Evolutionary conservation across 495 filamentous ascomycete genomes (phyloP).

Genomic region (Darksidea phi): DNA sequence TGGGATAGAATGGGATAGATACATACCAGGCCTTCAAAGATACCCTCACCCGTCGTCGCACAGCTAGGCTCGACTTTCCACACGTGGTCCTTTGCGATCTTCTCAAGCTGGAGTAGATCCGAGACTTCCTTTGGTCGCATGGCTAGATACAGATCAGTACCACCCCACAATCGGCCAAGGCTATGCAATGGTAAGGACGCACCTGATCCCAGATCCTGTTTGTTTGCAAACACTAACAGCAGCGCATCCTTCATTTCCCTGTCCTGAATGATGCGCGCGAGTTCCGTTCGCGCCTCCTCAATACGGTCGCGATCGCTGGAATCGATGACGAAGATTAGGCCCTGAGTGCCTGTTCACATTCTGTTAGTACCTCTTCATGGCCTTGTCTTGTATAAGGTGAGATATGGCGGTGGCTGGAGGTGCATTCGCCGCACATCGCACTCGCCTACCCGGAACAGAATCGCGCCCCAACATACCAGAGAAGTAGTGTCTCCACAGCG

Average conservation of each 20-base stretch:
- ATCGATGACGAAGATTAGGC: constrained; percentile 96
- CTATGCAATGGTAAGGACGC: constrained; percentile 16
- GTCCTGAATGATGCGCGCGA: constrained; percentile 94
- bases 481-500: constrained; percentile 98
- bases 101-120: constrained; percentile 75
- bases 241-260: constrained; percentile 97
- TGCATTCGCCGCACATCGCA: not conserved
- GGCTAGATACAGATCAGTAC: constrained; percentile 51
- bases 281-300: constrained; percentile 83
- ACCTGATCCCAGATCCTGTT: constrained; percentile 91
- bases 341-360: constrained; percentile 73
- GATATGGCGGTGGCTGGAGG: constrained; percentile 1
- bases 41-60: constrained; percentile 87
- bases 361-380: not conserved
- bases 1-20: not conserved
- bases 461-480: constrained; percentile 61
- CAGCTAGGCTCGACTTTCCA: constrained; percentile 97
- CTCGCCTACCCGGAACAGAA: constrained; percentile 29
- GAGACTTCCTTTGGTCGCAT: constrained; percentile 85
- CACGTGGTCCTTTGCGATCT: constrained; percentile 79
- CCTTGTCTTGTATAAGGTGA: not conserved
- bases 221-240: constrained; percentile 94
- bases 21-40: constrained; percentile 87
- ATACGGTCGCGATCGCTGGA: constrained; percentile 82
- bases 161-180: not conserved